Evolutionary conservation across 495 filamentous ascomycete species (phyloP).

Genomic region (Xylaria grammica): DNA sequence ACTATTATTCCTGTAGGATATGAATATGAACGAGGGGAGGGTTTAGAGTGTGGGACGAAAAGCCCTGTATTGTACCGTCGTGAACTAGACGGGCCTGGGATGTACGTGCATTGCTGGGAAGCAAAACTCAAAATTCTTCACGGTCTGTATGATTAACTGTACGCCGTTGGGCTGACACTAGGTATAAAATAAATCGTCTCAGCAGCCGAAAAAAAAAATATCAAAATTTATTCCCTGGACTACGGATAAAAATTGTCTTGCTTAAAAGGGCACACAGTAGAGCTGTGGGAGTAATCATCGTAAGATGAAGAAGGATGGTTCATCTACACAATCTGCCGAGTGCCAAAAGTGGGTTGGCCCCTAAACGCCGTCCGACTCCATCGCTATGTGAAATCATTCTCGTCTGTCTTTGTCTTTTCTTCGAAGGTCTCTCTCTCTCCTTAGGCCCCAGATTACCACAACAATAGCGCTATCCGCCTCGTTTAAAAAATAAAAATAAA

Average conservation of each 20-base stretch:
- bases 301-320: not conserved
- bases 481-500: too few relatives aligned
- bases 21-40: too few relatives aligned
- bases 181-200: too few relatives aligned
- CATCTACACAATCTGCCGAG: not conserved
- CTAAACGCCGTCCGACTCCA: slow-evolving; percentile 13
- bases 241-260: not conserved
- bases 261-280: too few relatives aligned
- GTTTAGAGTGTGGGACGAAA: too few relatives aligned
- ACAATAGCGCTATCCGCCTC: not conserved
- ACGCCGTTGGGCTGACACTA: not conserved
- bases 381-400: slow-evolving; percentile 3
- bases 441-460: not conserved
- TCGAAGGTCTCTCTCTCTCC: not conserved
- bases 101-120: not conserved
- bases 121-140: not conserved
- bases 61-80: too few relatives aligned
- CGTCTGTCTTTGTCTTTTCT: slow-evolving; percentile 7
- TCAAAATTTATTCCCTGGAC: too few relatives aligned
- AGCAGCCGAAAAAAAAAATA: too few relatives aligned
- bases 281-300: not conserved
- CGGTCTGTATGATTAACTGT: not conserved
- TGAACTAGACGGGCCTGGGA: too few relatives aligned
- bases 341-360: not conserved
- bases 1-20: too few relatives aligned